Conservation (phyloP, 2,329 filamentous ascomycete genomes). For the Fusarium brachygibbosum region DNA sequence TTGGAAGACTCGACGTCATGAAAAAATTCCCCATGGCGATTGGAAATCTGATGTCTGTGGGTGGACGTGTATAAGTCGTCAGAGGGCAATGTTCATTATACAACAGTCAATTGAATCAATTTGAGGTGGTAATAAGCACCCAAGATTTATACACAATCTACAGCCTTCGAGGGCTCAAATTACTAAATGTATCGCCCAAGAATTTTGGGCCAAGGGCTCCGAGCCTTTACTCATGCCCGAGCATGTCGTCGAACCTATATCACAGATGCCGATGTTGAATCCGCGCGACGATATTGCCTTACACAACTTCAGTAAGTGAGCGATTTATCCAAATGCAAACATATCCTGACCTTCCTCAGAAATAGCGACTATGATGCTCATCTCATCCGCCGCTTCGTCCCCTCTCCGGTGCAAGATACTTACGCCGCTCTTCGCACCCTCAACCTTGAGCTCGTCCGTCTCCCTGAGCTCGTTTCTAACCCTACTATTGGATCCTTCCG, state of each 20-base stretch:
- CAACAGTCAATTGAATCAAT: constrained; percentile 17
- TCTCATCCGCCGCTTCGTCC: constrained; percentile 87
- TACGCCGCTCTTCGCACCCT: constrained; percentile 93
- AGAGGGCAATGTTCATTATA: constrained; percentile 28
- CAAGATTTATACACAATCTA: background rate
- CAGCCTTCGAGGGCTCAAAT: background rate
- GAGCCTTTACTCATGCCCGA: constrained; percentile 51
- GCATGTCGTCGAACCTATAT: constrained; percentile 58
- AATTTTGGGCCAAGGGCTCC: constrained; percentile 56
- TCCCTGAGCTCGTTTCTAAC: constrained; percentile 90
- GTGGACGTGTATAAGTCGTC: constrained; percentile 41
- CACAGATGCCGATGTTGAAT: constrained; percentile 65
- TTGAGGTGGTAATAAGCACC: background rate
- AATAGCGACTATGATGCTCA: constrained; percentile 91
- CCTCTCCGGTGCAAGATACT: constrained; percentile 78
- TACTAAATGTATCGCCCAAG: constrained; percentile 58
- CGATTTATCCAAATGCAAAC: background rate
- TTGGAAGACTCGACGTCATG: constrained; percentile 47
- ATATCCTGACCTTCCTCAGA: constrained; percentile 60
- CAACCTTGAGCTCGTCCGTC: constrained; percentile 90
- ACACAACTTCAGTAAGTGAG: constrained; percentile 63
- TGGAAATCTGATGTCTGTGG: constrained; percentile 46
- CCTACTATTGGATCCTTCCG: constrained; percentile 89
- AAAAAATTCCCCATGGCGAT: constrained; percentile 42
- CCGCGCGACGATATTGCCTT: constrained; percentile 67